Evolutionary conservation across 768 basidiomycete genomes (phyloP), one percentile per base, ranked within the genome.

Genomic region (Termitomyces sp.): DNA sequence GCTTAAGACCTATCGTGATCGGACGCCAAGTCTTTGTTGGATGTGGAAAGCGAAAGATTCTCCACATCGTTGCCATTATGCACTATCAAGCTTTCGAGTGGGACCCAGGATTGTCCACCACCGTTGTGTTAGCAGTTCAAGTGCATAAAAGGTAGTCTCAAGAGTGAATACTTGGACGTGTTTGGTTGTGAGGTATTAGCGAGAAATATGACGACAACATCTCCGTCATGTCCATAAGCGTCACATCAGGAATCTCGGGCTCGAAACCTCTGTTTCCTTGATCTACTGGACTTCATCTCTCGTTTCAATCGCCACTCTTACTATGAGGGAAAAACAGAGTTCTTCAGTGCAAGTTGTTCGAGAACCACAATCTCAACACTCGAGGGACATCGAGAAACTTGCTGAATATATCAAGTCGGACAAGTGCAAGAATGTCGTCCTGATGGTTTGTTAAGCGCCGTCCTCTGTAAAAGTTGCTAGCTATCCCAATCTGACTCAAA

Each of bases 401-500:
- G 87, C 84, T 3, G 77, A 84, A 58, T 89, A 87, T 70, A 87
- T 92, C 61, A 75, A 84, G 59, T 88, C 88, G 1, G 74, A 82
- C 33, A 70, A 76, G 57, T 92, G 90, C 72, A 81, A 77, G 61
- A 86, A 83, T 24, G 74, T 92, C 13, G 82, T 85, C 57, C 74
- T 92, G 53, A 89, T 92, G 89, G 90, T 90, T 59, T 63, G 79
- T 68, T 48, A 55, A 35, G 43, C 56, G 13, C n/a, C 3, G 55
- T 56, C 32, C 30, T 43, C 26, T 30, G 18, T 20, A n/a, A 18
- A 9, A 32, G n/a, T 30, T 18, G 40, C 54, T 46, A 22, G 45
- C 52, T 46, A 22, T 46, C 54, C 41, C 52, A 44, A 47, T 52
- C 53, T 43, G 26, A 45, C 20, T 58, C 18, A 8, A 50, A 45